Base-by-base conservation (phyloP, 345 rosid species). In the Moricandia arvensis region DNA sequence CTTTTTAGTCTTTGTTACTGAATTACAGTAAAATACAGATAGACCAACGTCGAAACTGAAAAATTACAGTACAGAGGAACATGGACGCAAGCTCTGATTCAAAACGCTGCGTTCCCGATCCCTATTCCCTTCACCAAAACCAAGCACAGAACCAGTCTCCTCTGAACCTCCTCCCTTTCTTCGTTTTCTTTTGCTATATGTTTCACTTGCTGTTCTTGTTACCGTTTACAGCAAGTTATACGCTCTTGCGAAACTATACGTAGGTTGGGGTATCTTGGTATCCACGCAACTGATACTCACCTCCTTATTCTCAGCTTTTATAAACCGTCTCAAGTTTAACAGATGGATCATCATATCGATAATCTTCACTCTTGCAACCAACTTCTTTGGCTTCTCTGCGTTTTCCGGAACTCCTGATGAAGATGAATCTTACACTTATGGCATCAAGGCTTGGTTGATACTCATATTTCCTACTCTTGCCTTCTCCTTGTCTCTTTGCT, bases 201-300 rank as follows among this genome's bases (percentile, higher is more conserved):
- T 74, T 21, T 80, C 72, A 30, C 82, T 83, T 4, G 83, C 83
- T 76, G 71, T 75, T 37, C 80, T 83, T 35, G 80, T 70, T 2
- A 74, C 82, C 17, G 77, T 75, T 35, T 73, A 80, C 59, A 74
- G 75, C 78, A 73, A 59, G 69, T 71, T 77, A 57, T 80, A 83
- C 16, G 69, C 83, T 0, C 7, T 83, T 7, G 85, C 57, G 10
- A 69, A 66, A 31, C 13, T 62, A 7, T 82, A 75, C 60, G 82
- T 87, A 30, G 84, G 89, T 2, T 81, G 68, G 73, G 78, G 81
- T 7, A 33, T 80, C 12, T 74, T 82, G 57, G 47, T 82, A 17
- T 83, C 89, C 6, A 60, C 88, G 59, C 93, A 90, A 64, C 37
- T 88, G 69, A 72, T 76, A 6, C 79, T 80, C 2, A 87, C 81